phyloP scores from a whole-genome alignment of 805 yeast species.

The Teunomyces atbi region DNA sequence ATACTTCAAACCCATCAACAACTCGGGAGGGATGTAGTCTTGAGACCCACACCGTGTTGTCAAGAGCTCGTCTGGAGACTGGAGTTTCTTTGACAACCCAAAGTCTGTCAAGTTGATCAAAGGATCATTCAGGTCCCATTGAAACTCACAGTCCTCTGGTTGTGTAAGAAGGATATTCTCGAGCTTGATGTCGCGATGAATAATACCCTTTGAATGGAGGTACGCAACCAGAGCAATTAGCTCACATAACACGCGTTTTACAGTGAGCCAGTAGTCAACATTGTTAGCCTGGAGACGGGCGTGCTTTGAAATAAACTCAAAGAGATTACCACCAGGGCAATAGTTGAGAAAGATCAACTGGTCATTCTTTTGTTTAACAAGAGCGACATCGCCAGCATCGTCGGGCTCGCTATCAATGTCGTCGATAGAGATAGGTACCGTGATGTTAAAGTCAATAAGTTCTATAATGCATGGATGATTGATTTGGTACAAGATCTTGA shows the following conservation, averaged over 20 bases:
- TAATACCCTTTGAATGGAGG: conserved; percentile 64
- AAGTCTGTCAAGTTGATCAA: conserved; percentile 76
- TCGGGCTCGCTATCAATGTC: conserved; percentile 24
- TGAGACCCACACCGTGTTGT: conserved; percentile 94
- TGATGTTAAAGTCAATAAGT: conserved; percentile 51
- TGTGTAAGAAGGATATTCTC: conserved; percentile 69
- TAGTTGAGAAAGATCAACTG: conserved; percentile 64
- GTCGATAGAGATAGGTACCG: conserved; percentile 21
- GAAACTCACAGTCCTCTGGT: conserved; percentile 21
- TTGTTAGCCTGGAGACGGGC: conserved; percentile 27
- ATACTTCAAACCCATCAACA: conserved; percentile 84
- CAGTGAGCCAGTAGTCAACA: conserved; percentile 43
- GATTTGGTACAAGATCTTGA: conserved; percentile 54
- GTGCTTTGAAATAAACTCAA: conserved; percentile 51
- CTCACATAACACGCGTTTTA: conserved; percentile 69
- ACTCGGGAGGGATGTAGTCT: conserved; percentile 94
- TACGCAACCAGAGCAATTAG: conserved; percentile 66
- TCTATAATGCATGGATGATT: conserved; percentile 72
- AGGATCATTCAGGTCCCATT: conserved; percentile 18
- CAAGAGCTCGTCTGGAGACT: conserved; percentile 58
- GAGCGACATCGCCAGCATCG: conserved; percentile 12
- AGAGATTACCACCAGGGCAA: conserved; percentile 83
- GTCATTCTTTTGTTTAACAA: conserved; percentile 23
- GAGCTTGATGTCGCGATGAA: conserved; percentile 89
- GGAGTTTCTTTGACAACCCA: conserved; percentile 77